Evolutionary conservation across 495 filamentous ascomycete species (phyloP).

Genomic region (Podospora sp.): DNA sequence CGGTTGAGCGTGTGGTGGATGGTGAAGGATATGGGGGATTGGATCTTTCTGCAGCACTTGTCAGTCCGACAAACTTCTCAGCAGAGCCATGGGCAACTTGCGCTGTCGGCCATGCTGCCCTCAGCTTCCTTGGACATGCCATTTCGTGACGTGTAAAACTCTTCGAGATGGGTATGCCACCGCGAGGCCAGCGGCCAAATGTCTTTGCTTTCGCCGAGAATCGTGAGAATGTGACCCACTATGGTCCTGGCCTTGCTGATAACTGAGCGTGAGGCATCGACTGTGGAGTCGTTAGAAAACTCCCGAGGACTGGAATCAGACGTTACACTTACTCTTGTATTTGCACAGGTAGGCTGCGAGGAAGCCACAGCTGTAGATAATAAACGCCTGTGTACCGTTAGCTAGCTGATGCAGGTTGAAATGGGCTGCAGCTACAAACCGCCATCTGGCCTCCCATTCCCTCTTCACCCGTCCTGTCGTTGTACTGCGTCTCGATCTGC

Average conservation of each 20-base stretch:
- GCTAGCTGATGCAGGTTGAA: background rate
- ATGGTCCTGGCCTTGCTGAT: conserved; percentile 41
- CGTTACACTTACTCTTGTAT: conserved; percentile 40
- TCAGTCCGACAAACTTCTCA: background rate
- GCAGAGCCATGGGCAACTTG: conserved; percentile 25
- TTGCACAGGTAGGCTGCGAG: conserved; percentile 51
- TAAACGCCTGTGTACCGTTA: conserved; percentile 43
- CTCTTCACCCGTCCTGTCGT: conserved; percentile 42
- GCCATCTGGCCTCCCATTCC: conserved; percentile 55
- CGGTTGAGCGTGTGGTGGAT: conserved; percentile 15
- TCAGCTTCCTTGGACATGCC: conserved; percentile 37
- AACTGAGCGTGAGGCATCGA: conserved; percentile 40
- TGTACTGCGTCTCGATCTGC: conserved; percentile 51
- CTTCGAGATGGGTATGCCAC: conserved; percentile 48
- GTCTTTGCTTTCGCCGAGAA: conserved; percentile 44
- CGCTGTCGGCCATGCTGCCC: conserved; percentile 52
- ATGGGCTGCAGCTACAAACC: conserved; percentile 34
- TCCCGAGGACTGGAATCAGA: background rate
- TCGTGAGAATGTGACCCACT: conserved; percentile 41
- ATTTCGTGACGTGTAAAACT: conserved; percentile 43
- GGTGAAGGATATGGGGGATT: conserved; percentile 39
- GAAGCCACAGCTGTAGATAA: conserved; percentile 54
- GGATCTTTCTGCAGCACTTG: conserved; percentile 29
- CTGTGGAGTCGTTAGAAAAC: conserved; percentile 28
- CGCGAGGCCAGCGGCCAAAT: conserved; percentile 50